Conservation (phyloP, 2,329 filamentous ascomycete species). For the Cytospora piceae region DNA sequence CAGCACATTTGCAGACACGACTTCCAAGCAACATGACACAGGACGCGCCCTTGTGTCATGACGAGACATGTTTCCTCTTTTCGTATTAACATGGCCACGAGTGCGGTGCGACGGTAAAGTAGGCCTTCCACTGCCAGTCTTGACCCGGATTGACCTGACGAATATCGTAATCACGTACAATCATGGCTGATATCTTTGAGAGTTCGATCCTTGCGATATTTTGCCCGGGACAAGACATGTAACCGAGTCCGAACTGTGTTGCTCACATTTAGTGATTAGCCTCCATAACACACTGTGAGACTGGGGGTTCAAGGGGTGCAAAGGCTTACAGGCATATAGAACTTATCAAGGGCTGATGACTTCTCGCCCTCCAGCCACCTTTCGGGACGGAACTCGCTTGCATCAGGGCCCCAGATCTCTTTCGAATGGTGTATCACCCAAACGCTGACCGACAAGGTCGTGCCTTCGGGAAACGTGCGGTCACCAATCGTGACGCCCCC, state of each 20-base stretch:
- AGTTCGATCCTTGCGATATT: constrained; percentile 31
- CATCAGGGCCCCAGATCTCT: constrained; percentile 34
- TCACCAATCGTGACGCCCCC: constrained; percentile 37
- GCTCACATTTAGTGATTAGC: background rate
- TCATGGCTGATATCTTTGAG: constrained; percentile 29
- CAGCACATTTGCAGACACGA: no score
- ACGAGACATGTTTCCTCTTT: constrained; percentile 13
- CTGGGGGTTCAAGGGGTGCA: constrained; percentile 20
- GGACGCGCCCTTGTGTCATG: background rate
- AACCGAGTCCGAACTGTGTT: constrained; percentile 27
- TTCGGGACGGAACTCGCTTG: constrained; percentile 33
- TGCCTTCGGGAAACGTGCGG: constrained; percentile 36
- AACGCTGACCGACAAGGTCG: constrained; percentile 34
- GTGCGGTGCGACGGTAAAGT: constrained; percentile 29
- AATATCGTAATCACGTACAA: constrained; percentile 30
- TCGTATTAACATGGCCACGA: constrained; percentile 30
- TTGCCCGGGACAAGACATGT: constrained; percentile 30
- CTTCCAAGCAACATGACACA: no score
- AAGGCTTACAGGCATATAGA: constrained; percentile 16
- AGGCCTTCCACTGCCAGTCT: constrained; percentile 30
- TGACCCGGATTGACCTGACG: constrained; percentile 27
- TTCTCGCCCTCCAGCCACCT: constrained; percentile 32
- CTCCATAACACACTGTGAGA: constrained; percentile 26
- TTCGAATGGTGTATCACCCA: constrained; percentile 38
- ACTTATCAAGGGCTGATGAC: constrained; percentile 29